Percentiles rank a stretch among this genome's conserved stretches.
These are phyloP conservation scores for Thalassiosira livingstoniorum DNA, from an alignment of 352 stramenopile genomes.

Conservation along the genomic window DNA sequence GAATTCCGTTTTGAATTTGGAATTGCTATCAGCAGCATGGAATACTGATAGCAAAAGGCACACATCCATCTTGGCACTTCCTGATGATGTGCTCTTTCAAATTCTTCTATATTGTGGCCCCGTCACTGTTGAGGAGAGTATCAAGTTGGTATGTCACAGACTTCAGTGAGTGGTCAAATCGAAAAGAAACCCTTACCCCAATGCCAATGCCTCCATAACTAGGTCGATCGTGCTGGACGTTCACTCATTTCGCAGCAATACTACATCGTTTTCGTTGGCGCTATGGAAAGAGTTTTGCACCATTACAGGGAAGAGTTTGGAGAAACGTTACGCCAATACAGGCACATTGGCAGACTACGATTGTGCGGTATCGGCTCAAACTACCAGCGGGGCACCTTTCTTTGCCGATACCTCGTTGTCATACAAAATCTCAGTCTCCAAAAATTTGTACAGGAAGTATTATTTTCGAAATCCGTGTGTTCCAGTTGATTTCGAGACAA, in stretches of 20 bases:
- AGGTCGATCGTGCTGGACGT: too few species aligned
- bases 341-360: neutral
- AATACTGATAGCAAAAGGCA: too few species aligned
- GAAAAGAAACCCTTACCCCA: too few species aligned
- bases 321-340: neutral
- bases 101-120: constrained; percentile 43
- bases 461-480: constrained; percentile 53
- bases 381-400: too few species aligned
- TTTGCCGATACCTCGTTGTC: too few species aligned
- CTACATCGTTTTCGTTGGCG: constrained; percentile 28
- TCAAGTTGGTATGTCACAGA: constrained; percentile 32
- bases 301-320: constrained; percentile 42
- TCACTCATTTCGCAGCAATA: constrained; percentile 28
- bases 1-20: too few species aligned
- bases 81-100: constrained; percentile 41
- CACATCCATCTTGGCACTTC: neutral
- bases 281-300: constrained; percentile 54
- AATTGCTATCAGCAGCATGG: too few species aligned
- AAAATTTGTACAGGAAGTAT: constrained; percentile 36
- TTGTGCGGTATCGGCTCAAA: too few species aligned
- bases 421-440: too few species aligned
- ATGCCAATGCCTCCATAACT: too few species aligned
- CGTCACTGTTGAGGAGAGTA: constrained; percentile 31
- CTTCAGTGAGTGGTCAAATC: constrained; percentile 49
- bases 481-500: constrained; percentile 45